These are phyloP conservation scores for Aspergillus puulaauensis DNA, from an alignment of 2,329 filamentous ascomycete species.

Conservation along the genomic window DNA sequence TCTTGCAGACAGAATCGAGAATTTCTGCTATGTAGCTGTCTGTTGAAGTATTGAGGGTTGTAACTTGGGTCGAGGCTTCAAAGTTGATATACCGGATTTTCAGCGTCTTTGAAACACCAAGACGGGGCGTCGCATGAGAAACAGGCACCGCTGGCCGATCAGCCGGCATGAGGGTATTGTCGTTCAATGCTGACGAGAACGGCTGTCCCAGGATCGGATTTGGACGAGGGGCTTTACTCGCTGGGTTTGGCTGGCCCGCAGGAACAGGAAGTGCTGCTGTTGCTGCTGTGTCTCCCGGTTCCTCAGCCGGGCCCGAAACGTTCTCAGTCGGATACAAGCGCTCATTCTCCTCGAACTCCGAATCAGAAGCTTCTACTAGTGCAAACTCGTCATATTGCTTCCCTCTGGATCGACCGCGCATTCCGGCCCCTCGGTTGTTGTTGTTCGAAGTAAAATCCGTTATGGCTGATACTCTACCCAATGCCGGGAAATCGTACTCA, in stretches of 20 bases:
- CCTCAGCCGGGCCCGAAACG: conserved; percentile 29
- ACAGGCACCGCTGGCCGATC: conserved; percentile 46
- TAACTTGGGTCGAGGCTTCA: conserved; percentile 55
- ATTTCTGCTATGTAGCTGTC: conserved; percentile 69
- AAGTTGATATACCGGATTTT: conserved; percentile 62
- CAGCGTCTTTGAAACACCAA: conserved; percentile 58
- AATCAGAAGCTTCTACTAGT: conserved; percentile 58
- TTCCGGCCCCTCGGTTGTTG: conserved; percentile 58
- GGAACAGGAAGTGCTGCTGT: conserved; percentile 23
- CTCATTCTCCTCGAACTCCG: conserved; percentile 59
- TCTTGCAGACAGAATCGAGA: conserved; percentile 62
- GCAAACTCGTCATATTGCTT: conserved; percentile 68
- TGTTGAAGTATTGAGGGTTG: conserved; percentile 58
- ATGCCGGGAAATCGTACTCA: conserved; percentile 64
- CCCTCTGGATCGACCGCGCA: conserved; percentile 58
- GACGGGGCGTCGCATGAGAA: conserved; percentile 53
- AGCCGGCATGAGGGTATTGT: conserved; percentile 46
- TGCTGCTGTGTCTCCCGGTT: conserved; percentile 26
- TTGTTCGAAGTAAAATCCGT: conserved; percentile 68
- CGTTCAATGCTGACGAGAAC: conserved; percentile 47
- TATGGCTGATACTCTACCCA: conserved; percentile 57
- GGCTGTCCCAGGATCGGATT: conserved; percentile 48
- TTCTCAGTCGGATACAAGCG: conserved; percentile 55
- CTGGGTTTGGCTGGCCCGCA: conserved; percentile 20
- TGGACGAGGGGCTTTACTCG: conserved; percentile 27